Evolutionary conservation across 208 protist genomes (phyloP), one percentile per base, ranked within the genome.

Genomic region (Acanthamoeba triangularis): DNA sequence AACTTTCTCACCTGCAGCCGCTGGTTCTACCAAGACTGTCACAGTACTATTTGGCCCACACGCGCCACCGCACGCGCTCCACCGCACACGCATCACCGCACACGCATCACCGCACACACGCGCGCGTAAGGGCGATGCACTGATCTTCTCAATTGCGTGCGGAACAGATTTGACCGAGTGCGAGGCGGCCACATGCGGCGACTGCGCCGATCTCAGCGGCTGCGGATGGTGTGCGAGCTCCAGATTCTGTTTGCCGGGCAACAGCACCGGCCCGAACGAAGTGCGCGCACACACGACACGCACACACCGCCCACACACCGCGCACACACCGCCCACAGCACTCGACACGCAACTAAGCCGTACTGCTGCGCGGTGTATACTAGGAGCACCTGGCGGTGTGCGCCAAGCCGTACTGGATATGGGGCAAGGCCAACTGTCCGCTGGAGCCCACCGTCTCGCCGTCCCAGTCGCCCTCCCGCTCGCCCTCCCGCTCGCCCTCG

Each of bases 1-100:
- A 20, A 49, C n/a, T 1, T 35, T 11, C 20, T 25, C 5, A 47
- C 37, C 33, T 82, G 72, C 72, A 82, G 72, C 41, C 72, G 30
- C 2, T 82, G 72, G 72, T 82, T 82, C 72, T 82, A 82, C 72
- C 72, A 82, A 18, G 37, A 82, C 72, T 82, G 72, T 30, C 72
- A 82, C 72, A 82, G 72, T 82, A 82, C 14, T 63, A 63, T 63
- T 63, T 25, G 14, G 23, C 56, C 14, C 56, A 63, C 44, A 47
- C 44, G 44, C 44, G 10, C 44, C 44, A 47, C 44, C 44, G 7
- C 41, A 5, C 41, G 5, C n/a, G 7, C 25, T 76, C 5, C 41
- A 44, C 41, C 44, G 10, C 44, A 47, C 44, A 47, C 44, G 44
- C 44, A 47, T 69, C 18, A 74, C n/a, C 1, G 18, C 28, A 67